Percentiles rank a stretch among this genome's conserved stretches.
Conservation (phyloP, 441 rosid species). For the Bocquillonia castaneifolia region DNA sequence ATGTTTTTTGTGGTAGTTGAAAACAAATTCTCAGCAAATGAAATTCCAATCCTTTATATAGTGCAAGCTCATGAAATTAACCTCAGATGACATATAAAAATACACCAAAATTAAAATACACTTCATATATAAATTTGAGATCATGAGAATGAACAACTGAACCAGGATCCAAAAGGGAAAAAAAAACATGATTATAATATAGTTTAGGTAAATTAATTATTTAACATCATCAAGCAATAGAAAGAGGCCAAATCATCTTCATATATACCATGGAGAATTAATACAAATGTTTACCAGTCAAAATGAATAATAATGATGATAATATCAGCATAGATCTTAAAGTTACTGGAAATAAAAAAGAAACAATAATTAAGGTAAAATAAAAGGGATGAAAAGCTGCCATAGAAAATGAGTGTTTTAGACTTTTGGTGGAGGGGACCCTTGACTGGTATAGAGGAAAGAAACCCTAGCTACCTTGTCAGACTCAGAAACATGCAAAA, state of each 20-base stretch:
- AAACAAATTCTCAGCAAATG: too few relatives aligned
- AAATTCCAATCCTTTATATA: not conserved
- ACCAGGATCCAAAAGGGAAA: too few relatives aligned
- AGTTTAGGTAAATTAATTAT: too few relatives aligned
- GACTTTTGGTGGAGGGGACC: not conserved
- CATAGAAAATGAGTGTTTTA: not conserved
- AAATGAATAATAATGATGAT: not conserved
- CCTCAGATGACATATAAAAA: not conserved
- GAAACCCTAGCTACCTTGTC: slow-evolving; percentile 36
- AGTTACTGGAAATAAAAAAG: not conserved
- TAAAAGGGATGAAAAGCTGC: not conserved
- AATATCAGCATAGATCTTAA: not conserved
- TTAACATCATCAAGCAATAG: too few relatives aligned
- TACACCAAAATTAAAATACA: too few relatives aligned
- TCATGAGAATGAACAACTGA: too few relatives aligned
- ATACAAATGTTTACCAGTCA: not conserved
- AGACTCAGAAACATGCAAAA: slow-evolving; percentile 16
- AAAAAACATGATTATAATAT: too few relatives aligned
- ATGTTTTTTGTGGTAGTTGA: not conserved
- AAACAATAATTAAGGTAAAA: not conserved
- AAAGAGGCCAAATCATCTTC: not conserved
- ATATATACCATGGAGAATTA: not conserved
- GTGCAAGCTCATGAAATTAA: not conserved
- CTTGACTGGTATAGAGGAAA: not conserved
- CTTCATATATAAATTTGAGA: not conserved